phyloP scores from a whole-genome alignment of 768 basidiomycete species.

The Strobilomyces dryophilus region DNA sequence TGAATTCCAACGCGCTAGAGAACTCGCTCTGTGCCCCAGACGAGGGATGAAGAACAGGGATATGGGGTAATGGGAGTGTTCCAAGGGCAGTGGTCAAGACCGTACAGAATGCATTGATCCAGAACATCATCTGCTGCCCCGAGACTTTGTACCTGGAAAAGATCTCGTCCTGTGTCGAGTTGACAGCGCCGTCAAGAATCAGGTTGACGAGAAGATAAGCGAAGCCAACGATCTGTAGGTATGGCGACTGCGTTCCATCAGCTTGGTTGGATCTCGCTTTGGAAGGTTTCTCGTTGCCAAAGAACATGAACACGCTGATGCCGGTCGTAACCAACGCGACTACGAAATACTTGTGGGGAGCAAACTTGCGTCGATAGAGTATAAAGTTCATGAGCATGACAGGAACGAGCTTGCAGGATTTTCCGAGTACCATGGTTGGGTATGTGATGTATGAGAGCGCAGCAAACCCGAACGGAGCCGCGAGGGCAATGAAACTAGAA shows the following conservation, averaged over 20 bases:
- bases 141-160: constrained; percentile 70
- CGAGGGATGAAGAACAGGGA: constrained; percentile 78
- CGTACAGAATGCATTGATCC: constrained; percentile 89
- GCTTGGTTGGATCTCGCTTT: constrained; percentile 34
- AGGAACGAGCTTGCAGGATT: constrained; percentile 98
- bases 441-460: constrained; percentile 94
- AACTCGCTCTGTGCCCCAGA: constrained; percentile 60
- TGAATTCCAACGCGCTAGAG: constrained; percentile 63
- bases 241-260: constrained; percentile 32
- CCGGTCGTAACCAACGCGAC: constrained; percentile 89
- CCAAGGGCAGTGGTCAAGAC: constrained; percentile 64
- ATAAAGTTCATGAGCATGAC: constrained; percentile 98
- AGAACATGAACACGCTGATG: constrained; percentile 92
- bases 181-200: constrained; percentile 86
- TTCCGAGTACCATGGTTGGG: constrained; percentile 98
- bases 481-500: constrained; percentile 81
- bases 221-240: constrained; percentile 66
- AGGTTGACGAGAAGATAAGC: constrained; percentile 82
- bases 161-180: constrained; percentile 96
- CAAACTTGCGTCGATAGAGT: constrained; percentile 89
- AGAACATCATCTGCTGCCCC: constrained; percentile 99
- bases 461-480: constrained; percentile 95
- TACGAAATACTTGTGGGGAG: constrained; percentile 92
- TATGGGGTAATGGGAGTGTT: constrained; percentile 71
- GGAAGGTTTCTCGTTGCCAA: constrained; percentile 56